Conservation (phyloP, 331 rosid genomes). For the Quercus phellos region DNA sequence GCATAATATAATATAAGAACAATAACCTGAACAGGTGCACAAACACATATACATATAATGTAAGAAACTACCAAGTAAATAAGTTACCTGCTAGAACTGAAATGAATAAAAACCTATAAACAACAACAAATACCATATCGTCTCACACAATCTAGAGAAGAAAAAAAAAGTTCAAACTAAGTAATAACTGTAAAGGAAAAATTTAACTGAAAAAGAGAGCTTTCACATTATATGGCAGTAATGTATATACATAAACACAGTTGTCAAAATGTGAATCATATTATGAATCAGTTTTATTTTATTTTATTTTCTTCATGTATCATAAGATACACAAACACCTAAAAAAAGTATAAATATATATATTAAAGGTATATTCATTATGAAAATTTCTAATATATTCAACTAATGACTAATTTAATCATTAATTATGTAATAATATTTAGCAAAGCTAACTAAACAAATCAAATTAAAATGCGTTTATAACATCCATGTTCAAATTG, state of each 20-base stretch:
- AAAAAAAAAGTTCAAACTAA: not conserved
- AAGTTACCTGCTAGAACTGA: not conserved
- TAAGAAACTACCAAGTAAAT: not conserved
- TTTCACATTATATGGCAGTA: not conserved
- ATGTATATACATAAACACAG: not conserved
- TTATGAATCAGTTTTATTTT: no score
- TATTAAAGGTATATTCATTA: no score
- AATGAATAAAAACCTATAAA: conserved; percentile 1
- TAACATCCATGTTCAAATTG: no score
- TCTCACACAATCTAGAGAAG: not conserved
- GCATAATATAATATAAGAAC: conserved; percentile 1
- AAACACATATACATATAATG: conserved; percentile 15
- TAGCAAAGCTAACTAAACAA: no score
- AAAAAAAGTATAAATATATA: no score
- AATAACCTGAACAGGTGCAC: conserved; percentile 12
- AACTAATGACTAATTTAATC: no score
- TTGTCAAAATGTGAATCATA: no score
- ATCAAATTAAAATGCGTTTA: no score
- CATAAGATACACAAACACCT: no score
- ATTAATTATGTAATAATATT: no score
- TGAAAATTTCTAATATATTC: no score
- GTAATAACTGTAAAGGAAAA: conserved; percentile 10
- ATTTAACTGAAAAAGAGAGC: conserved; percentile 17
- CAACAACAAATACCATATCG: not conserved
- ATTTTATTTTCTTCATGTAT: no score